Conservation (phyloP, 331 rosid species). For the Cydonia oblonga region DNA sequence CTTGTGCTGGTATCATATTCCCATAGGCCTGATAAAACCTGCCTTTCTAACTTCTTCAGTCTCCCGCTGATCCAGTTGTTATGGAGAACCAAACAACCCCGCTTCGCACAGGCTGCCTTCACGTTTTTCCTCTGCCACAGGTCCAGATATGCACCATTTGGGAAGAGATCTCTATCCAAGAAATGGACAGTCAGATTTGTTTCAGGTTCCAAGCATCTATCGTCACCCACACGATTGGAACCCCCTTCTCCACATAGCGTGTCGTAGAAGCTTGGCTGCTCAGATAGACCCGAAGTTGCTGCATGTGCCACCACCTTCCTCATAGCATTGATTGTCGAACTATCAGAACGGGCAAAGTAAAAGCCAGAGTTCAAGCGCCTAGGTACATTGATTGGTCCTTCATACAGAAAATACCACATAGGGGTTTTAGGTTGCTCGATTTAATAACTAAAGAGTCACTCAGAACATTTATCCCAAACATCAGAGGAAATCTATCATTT, state of each 20-base stretch:
- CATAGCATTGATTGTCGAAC: constrained; percentile 64
- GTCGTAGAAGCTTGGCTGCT: constrained; percentile 92
- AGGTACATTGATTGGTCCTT: constrained; percentile 83
- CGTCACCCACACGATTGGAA: constrained; percentile 45
- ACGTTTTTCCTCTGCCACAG: constrained; percentile 59
- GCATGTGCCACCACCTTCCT: constrained; percentile 88
- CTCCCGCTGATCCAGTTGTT: constrained; percentile 95
- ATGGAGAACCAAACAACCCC: constrained; percentile 65
- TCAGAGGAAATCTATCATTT: background rate
- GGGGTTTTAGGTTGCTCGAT: background rate
- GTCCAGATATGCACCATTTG: constrained; percentile 78
- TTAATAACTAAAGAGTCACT: too few species aligned
- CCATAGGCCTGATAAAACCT: constrained; percentile 73
- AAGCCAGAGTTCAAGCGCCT: constrained; percentile 97
- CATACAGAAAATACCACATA: background rate
- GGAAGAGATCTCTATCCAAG: constrained; percentile 78
- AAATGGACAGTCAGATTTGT: constrained; percentile 69
- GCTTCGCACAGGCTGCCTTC: constrained; percentile 40
- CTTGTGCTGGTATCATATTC: constrained; percentile 69
- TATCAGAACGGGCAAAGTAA: constrained; percentile 70
- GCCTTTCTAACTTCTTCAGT: constrained; percentile 76
- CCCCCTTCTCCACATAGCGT: constrained; percentile 74
- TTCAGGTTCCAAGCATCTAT: constrained; percentile 68
- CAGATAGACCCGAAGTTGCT: constrained; percentile 71
- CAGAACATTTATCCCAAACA: background rate